These are phyloP conservation scores for Solanum infundibuliforme DNA, from an alignment of 257 asterid species.

Conservation along the genomic window DNA sequence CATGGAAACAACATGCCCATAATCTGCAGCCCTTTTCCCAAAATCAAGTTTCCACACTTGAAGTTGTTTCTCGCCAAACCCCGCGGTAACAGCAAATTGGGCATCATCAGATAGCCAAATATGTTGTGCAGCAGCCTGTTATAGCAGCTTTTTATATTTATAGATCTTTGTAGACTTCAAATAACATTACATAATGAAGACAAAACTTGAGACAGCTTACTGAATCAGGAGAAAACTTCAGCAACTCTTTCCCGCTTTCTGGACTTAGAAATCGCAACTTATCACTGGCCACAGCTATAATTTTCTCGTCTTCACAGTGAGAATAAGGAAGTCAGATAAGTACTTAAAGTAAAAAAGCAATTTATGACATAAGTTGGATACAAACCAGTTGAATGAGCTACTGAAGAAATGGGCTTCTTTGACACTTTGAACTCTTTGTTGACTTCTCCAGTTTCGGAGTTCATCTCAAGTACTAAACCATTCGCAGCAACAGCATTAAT, in stretches of 20 bases:
- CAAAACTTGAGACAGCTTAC: slow-evolving; percentile 2
- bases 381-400: slow-evolving; percentile 14
- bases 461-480: slow-evolving; percentile 16
- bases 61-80: slow-evolving; percentile 12
- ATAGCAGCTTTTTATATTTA: background rate
- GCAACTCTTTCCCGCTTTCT: slow-evolving; percentile 16
- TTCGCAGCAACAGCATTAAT: slow-evolving; percentile 10
- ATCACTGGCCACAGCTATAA: slow-evolving; percentile 15
- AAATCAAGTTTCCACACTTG: slow-evolving; percentile 21
- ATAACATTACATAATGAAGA: background rate
- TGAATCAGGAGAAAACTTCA: slow-evolving; percentile 15
- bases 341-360: background rate
- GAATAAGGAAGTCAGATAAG: background rate
- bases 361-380: background rate
- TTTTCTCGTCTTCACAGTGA: slow-evolving; percentile 13
- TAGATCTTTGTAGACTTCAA: background rate
- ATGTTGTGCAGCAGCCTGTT: slow-evolving; percentile 11
- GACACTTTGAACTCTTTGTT: slow-evolving; percentile 14
- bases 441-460: slow-evolving; percentile 19
- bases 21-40: background rate
- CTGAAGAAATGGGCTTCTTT: slow-evolving; percentile 11
- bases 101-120: slow-evolving; percentile 19
- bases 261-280: slow-evolving; percentile 13
- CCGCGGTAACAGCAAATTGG: slow-evolving; percentile 16
- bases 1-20: slow-evolving; percentile 15